phyloP scores from a whole-genome alignment of 1,284 basidiomycete species.

The Exobasidium rhododendri region DNA sequence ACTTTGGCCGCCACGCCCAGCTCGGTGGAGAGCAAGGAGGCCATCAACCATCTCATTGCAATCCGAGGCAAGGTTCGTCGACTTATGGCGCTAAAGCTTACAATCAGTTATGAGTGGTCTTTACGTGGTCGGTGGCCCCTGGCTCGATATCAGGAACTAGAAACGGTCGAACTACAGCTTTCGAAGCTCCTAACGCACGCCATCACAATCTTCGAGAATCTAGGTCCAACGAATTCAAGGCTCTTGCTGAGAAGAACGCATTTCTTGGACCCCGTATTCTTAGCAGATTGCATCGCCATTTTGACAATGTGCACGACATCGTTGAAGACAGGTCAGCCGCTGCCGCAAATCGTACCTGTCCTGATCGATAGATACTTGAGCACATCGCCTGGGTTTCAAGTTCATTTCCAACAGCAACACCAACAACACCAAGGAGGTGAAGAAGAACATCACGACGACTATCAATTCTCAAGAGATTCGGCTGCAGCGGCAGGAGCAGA shows the following conservation, averaged over 20 bases:
- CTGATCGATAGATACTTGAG: conserved; percentile 12
- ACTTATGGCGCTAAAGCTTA: conserved; percentile 54
- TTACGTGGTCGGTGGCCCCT: conserved; percentile 48
- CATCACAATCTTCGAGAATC: conserved; percentile 25
- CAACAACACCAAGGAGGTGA: conserved; percentile 1
- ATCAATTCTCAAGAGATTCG: conserved; percentile 22
- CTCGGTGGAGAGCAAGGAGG: conserved; percentile 8
- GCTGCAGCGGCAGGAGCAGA: background rate
- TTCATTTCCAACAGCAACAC: conserved; percentile 56
- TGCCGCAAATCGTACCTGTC: conserved; percentile 63
- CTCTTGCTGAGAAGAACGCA: conserved; percentile 73
- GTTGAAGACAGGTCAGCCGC: conserved; percentile 69
- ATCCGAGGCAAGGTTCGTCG: conserved; percentile 45
- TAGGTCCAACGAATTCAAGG: conserved; percentile 45
- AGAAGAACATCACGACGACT: conserved; percentile 29
- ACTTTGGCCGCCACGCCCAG: conserved; percentile 38
- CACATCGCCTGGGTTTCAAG: conserved; percentile 1
- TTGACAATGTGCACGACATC: conserved; percentile 58
- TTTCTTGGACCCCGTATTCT: conserved; percentile 73
- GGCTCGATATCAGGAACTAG: conserved; percentile 39
- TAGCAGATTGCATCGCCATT: conserved; percentile 65
- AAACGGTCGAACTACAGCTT: conserved; percentile 35
- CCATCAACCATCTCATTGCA: conserved; percentile 1
- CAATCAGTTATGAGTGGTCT: conserved; percentile 54
- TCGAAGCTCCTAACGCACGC: conserved; percentile 62